Percentiles rank a stretch among this genome's conserved stretches.
These are phyloP conservation scores for Colletotrichum musicola DNA, from an alignment of 2,329 filamentous ascomycete species.

Conservation along the genomic window DNA sequence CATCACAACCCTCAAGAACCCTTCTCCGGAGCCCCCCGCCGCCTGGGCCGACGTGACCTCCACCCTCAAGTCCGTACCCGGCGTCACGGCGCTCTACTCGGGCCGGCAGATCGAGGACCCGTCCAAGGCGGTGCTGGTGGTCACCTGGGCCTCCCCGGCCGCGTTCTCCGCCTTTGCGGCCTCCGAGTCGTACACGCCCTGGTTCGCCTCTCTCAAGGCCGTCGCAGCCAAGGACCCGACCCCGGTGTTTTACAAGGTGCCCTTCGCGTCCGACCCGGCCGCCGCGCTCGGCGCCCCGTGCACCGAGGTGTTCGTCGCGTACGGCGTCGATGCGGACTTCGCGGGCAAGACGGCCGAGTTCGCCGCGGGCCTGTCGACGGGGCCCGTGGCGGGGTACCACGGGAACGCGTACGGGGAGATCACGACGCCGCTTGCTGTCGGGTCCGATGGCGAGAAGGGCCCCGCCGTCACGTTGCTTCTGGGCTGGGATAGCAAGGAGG, in stretches of 20 bases:
- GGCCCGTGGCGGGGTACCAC: constrained; percentile 45
- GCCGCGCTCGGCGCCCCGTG: constrained; percentile 51
- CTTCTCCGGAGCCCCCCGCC: constrained; percentile 17
- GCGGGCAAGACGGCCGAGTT: constrained; percentile 42
- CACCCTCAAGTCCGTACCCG: constrained; percentile 44
- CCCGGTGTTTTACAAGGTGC: constrained; percentile 42
- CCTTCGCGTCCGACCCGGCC: constrained; percentile 37
- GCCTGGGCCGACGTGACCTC: constrained; percentile 32
- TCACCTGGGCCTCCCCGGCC: constrained; percentile 50
- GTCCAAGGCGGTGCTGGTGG: constrained; percentile 47
- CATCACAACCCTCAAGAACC: constrained; percentile 32
- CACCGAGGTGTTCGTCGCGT: constrained; percentile 54
- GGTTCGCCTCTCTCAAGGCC: constrained; percentile 52
- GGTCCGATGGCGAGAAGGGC: constrained; percentile 44
- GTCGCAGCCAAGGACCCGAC: constrained; percentile 40
- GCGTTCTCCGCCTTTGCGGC: constrained; percentile 55
- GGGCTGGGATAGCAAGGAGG: constrained; percentile 56
- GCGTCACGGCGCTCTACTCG: constrained; percentile 49
- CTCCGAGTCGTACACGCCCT: constrained; percentile 55
- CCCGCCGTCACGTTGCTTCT: constrained; percentile 50
- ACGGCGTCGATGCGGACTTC: constrained; percentile 47
- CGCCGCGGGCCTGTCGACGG: constrained; percentile 46
- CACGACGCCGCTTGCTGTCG: constrained; percentile 45
- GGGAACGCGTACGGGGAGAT: constrained; percentile 51
- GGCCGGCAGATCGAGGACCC: constrained; percentile 52